Conservation (phyloP, 768 basidiomycete species). For the Termitomyces eurrhizus region DNA sequence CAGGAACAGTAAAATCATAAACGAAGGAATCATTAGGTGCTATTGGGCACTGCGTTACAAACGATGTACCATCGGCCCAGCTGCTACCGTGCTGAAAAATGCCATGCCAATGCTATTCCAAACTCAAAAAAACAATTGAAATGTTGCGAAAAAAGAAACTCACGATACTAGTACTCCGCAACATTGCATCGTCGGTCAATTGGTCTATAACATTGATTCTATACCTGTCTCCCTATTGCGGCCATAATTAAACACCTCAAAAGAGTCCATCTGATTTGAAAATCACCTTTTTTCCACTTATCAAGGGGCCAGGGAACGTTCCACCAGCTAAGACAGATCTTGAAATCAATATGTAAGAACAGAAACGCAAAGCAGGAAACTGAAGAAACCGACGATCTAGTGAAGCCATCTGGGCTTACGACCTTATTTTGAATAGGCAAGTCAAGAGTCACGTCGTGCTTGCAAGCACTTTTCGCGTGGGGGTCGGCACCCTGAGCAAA, state of each 20-base stretch:
- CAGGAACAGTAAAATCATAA: slow-evolving; percentile 29
- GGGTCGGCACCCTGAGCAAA: neutral
- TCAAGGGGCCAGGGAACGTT: slow-evolving; percentile 9
- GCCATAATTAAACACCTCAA: neutral
- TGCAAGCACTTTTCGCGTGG: neutral
- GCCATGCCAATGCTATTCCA: slow-evolving; percentile 11
- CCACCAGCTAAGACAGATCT: slow-evolving; percentile 10
- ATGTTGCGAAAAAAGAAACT: neutral
- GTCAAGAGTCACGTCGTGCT: slow-evolving; percentile 33
- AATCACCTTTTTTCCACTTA: slow-evolving; percentile 7
- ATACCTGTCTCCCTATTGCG: slow-evolving; percentile 19
- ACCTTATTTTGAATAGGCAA: slow-evolving; percentile 60
- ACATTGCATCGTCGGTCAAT: slow-evolving; percentile 21
- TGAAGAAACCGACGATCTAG: slow-evolving; percentile 3
- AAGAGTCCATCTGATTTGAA: neutral
- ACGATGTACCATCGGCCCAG: slow-evolving; percentile 15
- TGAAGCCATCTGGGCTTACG: slow-evolving; percentile 38
- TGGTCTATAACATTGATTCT: slow-evolving; percentile 21
- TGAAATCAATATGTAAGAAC: neutral
- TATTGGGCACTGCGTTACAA: slow-evolving; percentile 41
- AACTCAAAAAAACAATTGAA: neutral
- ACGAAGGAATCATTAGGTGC: slow-evolving; percentile 30
- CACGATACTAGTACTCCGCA: slow-evolving; percentile 21
- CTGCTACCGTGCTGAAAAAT: slow-evolving; percentile 6
- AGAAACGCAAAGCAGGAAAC: neutral